Base-by-base conservation (phyloP, 1,284 basidiomycete genomes). In the Puccinia triticina region DNA sequence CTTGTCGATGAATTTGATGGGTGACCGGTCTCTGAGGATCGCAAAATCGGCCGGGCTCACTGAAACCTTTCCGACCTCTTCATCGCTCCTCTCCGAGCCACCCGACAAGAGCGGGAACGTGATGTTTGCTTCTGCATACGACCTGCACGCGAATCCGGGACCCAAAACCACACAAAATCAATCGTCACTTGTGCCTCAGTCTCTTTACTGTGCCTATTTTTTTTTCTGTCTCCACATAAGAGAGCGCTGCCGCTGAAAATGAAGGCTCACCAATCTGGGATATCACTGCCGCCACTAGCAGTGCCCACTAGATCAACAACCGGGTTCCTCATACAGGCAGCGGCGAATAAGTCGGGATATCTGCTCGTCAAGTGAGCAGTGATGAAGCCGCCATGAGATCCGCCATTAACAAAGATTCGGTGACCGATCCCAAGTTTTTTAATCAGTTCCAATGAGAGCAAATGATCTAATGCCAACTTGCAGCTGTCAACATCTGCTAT, bases 361-460 rank as follows among this genome's bases (percentile, higher is more conserved):
- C 90, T 90, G 0, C 90, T 90, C 64, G 92, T 89, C n/a, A 93
- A 46, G 57, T 93, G 92, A 0, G 89, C 90, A 12, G 89, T 85
- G 23, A 92, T 88, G 86, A 92, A 93, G 0, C 92, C 92, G 0
- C 92, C 92, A 84, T 93, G 93, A 81, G 91, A 92, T 55, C 92
- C 92, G 1, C 93, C 93, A 48, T 87, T 88, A 2, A 92, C 85
- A 67, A 92, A 88, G 61, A 91, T 89, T 83, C 89, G 89, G 32
- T 50, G 4, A n/a, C 48, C 46, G 2, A 89, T 23, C 43, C 50
- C n/a, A 4, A 72, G 46, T 16, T 72, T 26, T 50, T 53, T 50
- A 29, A 72, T 32, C 43, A 14, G 43, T 0, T 16, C 26, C 23
- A 40, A 29, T 32, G n/a, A 29, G 43, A 72, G 43, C 53, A 92